phyloP scores from a whole-genome alignment of 2,329 filamentous ascomycete species.

The Nemania diffusa region DNA sequence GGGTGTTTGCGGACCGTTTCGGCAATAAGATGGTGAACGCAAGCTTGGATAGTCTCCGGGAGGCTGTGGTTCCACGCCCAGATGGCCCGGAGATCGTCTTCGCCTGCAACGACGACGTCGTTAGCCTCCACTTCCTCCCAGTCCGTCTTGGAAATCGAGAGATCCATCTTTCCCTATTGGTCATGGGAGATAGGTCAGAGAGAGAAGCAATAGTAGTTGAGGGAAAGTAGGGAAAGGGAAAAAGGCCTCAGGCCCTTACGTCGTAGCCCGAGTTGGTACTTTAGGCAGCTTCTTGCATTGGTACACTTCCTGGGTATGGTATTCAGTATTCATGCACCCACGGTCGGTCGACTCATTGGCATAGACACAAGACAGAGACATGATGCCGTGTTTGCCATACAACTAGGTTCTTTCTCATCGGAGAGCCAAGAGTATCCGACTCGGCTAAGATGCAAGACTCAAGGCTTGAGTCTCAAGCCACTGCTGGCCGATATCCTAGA shows the following conservation, averaged over 20 bases:
- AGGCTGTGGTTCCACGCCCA: constrained; percentile 5
- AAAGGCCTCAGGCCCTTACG: constrained; percentile 5
- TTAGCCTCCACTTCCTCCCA: constrained; percentile 6
- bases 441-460: constrained; percentile 15
- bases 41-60: background rate
- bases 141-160: constrained; percentile 12
- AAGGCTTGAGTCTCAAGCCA: constrained; percentile 13
- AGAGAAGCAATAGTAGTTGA: constrained; percentile 14
- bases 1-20: constrained; percentile 5
- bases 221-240: constrained; percentile 7
- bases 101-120: constrained; percentile 5
- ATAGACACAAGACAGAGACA: constrained; percentile 15
- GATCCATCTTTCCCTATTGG: constrained; percentile 11
- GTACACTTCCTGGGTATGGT: constrained; percentile 12
- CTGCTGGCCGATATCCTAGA: constrained; percentile 5
- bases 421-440: constrained; percentile 11
- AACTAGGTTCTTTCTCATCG: constrained; percentile 11
- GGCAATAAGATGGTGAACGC: constrained; percentile 8
- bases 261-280: constrained; percentile 12
- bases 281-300: constrained; percentile 12
- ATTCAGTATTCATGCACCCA: constrained; percentile 13
- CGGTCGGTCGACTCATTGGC: constrained; percentile 7
- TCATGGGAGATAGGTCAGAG: constrained; percentile 12
- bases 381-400: constrained; percentile 10
- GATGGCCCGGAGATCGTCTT: constrained; percentile 2